These are phyloP conservation scores for Pythium vanterpoolii DNA, from an alignment of 352 stramenopile genomes.

Conservation along the genomic window DNA sequence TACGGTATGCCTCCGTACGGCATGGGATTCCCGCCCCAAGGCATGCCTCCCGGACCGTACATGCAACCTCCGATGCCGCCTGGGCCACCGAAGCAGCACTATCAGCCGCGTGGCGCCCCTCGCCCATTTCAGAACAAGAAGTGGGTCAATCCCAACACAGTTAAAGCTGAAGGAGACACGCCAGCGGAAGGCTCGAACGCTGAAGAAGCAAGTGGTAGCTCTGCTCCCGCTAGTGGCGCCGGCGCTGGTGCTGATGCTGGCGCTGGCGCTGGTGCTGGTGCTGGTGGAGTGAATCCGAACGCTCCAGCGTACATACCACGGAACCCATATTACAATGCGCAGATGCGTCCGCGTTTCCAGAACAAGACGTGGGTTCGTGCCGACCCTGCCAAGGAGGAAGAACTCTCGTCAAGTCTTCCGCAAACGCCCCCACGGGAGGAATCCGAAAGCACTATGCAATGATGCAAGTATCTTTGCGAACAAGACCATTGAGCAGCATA, in stretches of 20 bases:
- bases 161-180: constrained; percentile 41
- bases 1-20: constrained; percentile 70
- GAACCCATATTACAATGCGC: constrained; percentile 63
- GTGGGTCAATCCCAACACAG: constrained; percentile 82
- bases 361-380: constrained; percentile 87
- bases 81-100: constrained; percentile 20
- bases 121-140: constrained; percentile 77
- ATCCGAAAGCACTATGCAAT: constrained; percentile 1
- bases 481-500: too few relatives aligned
- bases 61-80: constrained; percentile 25
- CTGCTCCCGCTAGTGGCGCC: neutral
- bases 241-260: neutral
- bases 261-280: neutral
- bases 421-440: constrained; percentile 67
- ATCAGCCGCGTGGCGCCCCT: constrained; percentile 36
- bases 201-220: neutral
- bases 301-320: constrained; percentile 44
- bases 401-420: constrained; percentile 69
- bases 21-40: constrained; percentile 70
- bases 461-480: neutral
- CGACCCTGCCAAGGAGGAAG: constrained; percentile 66
- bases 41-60: constrained; percentile 32
- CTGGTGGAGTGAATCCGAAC: constrained; percentile 22
- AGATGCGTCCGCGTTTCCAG: constrained; percentile 82
- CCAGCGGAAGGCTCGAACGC: constrained; percentile 22